These are phyloP conservation scores for Coemansia brasiliensis DNA, from an alignment of 192 early-diverging fungal genomes.

Conservation along the genomic window DNA sequence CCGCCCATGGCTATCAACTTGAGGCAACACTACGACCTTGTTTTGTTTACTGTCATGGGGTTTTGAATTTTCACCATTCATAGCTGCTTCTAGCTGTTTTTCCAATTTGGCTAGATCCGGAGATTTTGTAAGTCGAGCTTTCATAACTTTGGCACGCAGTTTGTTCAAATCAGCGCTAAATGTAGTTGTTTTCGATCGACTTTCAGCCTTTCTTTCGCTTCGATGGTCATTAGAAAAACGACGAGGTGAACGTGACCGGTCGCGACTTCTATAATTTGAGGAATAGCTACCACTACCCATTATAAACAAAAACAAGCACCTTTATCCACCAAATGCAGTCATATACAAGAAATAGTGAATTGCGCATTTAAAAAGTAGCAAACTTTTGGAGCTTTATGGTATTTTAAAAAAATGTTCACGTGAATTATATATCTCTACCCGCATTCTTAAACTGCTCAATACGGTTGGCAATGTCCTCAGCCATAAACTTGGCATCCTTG, in stretches of 20 bases:
- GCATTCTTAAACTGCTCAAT: constrained; percentile 3
- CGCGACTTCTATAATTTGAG: background rate
- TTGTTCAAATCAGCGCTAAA: constrained; percentile 74
- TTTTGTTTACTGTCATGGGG: background rate
- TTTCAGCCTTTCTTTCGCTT: background rate
- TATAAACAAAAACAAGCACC: background rate
- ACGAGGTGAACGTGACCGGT: constrained; percentile 3
- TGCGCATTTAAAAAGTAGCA: too few relatives aligned
- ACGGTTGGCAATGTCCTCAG: constrained; percentile 22
- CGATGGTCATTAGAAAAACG: background rate
- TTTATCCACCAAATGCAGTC: background rate
- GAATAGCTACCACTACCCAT: background rate
- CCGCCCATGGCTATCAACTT: constrained; percentile 39
- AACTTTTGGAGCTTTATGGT: too few relatives aligned
- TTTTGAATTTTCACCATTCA: constrained; percentile 21
- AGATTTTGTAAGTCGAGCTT: constrained; percentile 72
- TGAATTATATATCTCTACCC: constrained; percentile 7
- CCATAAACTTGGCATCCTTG: constrained; percentile 41
- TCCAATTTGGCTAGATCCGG: constrained; percentile 67
- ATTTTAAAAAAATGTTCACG: background rate
- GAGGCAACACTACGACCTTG: constrained; percentile 38
- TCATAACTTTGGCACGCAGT: constrained; percentile 75
- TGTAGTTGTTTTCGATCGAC: background rate
- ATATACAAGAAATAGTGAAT: too few relatives aligned
- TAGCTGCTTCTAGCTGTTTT: constrained; percentile 67